phyloP scores from a whole-genome alignment of 2,329 filamentous ascomycete genomes.

The Colletotrichum orbiculare region DNA sequence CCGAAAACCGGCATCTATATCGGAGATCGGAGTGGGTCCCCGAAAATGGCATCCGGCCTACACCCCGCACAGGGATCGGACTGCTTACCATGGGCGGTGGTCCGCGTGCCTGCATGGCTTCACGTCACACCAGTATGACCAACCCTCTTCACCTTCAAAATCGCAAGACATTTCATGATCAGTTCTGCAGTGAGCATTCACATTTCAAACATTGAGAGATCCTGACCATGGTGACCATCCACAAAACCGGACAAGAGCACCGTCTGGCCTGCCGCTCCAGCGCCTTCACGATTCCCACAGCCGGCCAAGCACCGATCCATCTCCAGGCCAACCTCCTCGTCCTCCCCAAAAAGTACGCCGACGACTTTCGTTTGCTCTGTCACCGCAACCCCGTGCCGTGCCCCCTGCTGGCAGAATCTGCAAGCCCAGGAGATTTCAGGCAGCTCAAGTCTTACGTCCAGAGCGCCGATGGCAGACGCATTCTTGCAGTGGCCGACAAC shows the following conservation, averaged over 20 bases:
- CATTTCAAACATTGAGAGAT: too few species aligned
- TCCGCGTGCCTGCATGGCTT: too few species aligned
- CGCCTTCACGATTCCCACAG: conserved; percentile 56
- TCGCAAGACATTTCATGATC: not conserved
- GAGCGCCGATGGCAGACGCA: conserved; percentile 36
- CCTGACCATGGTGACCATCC: conserved; percentile 3
- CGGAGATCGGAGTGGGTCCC: conserved; percentile 36
- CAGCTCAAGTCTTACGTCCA: conserved; percentile 48
- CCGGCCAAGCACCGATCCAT: conserved; percentile 64
- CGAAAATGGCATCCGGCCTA: conserved; percentile 1
- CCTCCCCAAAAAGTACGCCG: conserved; percentile 65
- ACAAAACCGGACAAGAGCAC: conserved; percentile 49
- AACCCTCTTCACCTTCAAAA: not conserved
- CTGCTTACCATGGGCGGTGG: too few species aligned
- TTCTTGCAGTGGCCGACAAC: conserved; percentile 46
- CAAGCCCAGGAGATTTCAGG: conserved; percentile 53
- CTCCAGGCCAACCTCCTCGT: conserved; percentile 73
- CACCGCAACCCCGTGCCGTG: conserved; percentile 71
- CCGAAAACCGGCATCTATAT: conserved; percentile 24
- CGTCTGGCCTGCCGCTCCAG: conserved; percentile 57
- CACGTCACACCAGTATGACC: too few species aligned
- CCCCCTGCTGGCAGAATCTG: conserved; percentile 67
- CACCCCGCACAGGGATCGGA: not conserved
- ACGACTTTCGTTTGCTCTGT: conserved; percentile 69
- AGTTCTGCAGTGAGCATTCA: too few species aligned